These are phyloP conservation scores for Pseudevernia furfuracea DNA, from an alignment of 495 filamentous ascomycete species.

Conservation along the genomic window DNA sequence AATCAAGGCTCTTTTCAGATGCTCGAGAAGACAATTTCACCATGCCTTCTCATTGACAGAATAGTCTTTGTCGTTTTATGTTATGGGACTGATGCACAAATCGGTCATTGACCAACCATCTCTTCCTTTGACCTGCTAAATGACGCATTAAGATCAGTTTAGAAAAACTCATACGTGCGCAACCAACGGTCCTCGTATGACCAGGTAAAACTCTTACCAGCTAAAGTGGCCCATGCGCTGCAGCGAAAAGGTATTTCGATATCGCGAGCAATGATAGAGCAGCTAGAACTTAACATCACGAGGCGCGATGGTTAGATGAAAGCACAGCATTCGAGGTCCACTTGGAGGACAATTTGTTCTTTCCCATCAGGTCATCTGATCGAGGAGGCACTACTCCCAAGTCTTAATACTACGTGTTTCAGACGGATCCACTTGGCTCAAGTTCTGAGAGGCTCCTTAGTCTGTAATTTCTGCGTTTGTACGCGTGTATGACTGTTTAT, in stretches of 20 bases:
- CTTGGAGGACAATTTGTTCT: not conserved
- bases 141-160: not conserved
- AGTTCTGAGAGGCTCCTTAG: not conserved
- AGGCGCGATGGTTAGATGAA: too few species aligned
- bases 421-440: not conserved
- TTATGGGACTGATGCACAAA: not conserved
- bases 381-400: not conserved
- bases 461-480: slow-evolving; percentile 1
- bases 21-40: not conserved
- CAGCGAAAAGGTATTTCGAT: not conserved
- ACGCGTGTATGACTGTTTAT: not conserved
- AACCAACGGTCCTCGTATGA: not conserved
- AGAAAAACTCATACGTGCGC: not conserved
- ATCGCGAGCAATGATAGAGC: not conserved
- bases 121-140: not conserved
- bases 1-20: not conserved
- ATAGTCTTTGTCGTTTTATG: not conserved
- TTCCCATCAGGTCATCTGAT: not conserved
- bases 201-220: not conserved
- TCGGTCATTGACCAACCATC: not conserved
- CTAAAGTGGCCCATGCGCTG: not conserved
- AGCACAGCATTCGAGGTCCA: not conserved
- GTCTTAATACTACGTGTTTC: not conserved
- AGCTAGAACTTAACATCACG: not conserved
- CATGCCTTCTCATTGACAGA: not conserved